These are phyloP conservation scores for Sistotremastrum niveocremeum DNA, from an alignment of 768 basidiomycete genomes.

Conservation along the genomic window DNA sequence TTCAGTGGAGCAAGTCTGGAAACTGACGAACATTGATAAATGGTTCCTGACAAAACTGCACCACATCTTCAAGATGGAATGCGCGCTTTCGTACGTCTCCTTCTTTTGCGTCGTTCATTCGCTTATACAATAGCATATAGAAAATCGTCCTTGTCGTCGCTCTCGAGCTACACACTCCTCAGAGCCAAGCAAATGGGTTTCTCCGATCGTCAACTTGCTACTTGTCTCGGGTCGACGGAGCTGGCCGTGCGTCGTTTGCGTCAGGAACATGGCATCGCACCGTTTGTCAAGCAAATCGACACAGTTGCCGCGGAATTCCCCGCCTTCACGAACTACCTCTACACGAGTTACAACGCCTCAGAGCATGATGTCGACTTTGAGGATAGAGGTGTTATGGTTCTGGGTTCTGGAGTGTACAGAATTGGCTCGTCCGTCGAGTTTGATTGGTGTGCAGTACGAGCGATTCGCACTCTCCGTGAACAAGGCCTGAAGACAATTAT, in stretches of 20 bases:
- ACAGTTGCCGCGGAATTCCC: conserved; percentile 99
- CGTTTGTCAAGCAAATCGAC: conserved; percentile 97
- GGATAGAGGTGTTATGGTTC: conserved; percentile 91
- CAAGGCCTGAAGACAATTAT: conserved; percentile 91
- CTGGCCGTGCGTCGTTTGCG: conserved; percentile 85
- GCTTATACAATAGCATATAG: conserved; percentile 31
- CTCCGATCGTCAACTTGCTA: conserved; percentile 84
- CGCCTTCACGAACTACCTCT: conserved; percentile 96
- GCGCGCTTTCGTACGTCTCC: conserved; percentile 49
- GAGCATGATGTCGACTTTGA: conserved; percentile 85
- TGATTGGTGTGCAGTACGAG: conserved; percentile 98
- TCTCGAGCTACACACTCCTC: conserved; percentile 47
- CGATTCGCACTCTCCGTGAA: conserved; percentile 92
- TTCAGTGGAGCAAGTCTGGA: conserved; percentile 90
- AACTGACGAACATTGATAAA: conserved; percentile 96
- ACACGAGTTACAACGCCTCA: conserved; percentile 94
- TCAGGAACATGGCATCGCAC: conserved; percentile 68
- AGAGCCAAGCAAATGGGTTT: conserved; percentile 91
- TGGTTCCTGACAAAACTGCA: conserved; percentile 93
- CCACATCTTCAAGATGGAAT: conserved; percentile 74
- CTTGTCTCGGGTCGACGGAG: conserved; percentile 76
- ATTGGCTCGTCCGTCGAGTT: conserved; percentile 99
- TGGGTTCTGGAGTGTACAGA: conserved; percentile 96
- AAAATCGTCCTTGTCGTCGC: conserved; percentile 32
- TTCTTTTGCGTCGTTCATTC: background rate